Base-by-base conservation (phyloP, 2,329 filamentous ascomycete species). In the Chaetomiaceae sp. region DNA sequence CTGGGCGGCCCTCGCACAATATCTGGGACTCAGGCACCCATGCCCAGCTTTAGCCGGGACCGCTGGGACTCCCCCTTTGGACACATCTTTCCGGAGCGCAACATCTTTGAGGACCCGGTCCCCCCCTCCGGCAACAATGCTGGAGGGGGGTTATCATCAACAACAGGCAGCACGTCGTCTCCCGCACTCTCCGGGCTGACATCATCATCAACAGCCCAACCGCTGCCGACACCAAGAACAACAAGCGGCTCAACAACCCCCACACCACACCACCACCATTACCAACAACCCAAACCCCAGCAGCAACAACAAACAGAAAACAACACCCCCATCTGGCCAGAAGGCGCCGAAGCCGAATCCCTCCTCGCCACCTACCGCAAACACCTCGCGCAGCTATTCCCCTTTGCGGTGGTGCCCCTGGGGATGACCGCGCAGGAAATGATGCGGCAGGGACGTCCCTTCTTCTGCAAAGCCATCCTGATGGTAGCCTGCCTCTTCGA, bases 381-480 rank as follows among this genome's bases (percentile, higher is more conserved):
- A 3, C 48, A 64, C 17, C 62, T 71, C 48, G 62, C 62, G 27
- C 62, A 62, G 0, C 57, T 75, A 8, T 71, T 73, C 45, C 75
- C 75, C 8, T 78, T 78, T 53, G 70, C 74, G 8, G 55, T 72
- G 13, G 62, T 76, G 4, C 68, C 74, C 0, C 55, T 58, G 20
- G 54, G 65, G 39, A 57, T 73, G 56, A 62, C 60, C 3, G 65
- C 72, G 1, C 58, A 60, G 2, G 62, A 70, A n/a, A n/a, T n/a
- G 54, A 61, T 78, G 39, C 66, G 65, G 21, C 58, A 60, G 21
- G 53, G 67, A 52, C 63, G 68, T 5, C 74, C 75, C 19, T 72
- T 73, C 35, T 55, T 77, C 35, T 79, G 74, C 73, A 76, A 75
- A 58, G 72, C 68, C 4, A 60, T 73, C 54, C 76, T 78, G 70